Evolutionary conservation across 345 rosid genomes (phyloP).

Genomic region (Cardiospermum halicacabum): DNA sequence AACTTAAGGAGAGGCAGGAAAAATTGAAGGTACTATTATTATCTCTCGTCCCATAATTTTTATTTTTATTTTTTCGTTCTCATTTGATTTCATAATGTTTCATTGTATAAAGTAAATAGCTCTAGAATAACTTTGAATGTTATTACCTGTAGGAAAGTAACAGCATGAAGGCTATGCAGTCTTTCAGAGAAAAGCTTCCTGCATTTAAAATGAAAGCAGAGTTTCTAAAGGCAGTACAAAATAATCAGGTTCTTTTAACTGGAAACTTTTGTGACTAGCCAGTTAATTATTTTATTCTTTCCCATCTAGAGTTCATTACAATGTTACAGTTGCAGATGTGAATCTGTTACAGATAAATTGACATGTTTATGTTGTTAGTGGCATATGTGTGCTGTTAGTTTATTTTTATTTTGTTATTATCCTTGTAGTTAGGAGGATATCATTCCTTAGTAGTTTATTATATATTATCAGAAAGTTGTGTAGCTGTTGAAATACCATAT

Average conservation of each 20-base stretch:
- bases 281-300: background rate
- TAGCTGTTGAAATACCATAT: too few species aligned
- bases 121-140: conserved; percentile 3
- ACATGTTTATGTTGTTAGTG: too few species aligned
- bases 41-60: background rate
- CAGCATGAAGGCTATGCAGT: conserved; percentile 50
- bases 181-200: conserved; percentile 86
- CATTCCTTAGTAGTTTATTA: too few species aligned
- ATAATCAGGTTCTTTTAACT: conserved; percentile 60
- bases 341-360: background rate
- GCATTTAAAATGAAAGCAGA: conserved; percentile 71
- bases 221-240: conserved; percentile 69
- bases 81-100: conserved; percentile 3
- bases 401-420: too few species aligned
- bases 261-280: background rate
- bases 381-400: too few species aligned
- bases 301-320: background rate
- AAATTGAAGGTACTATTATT: conserved; percentile 43
- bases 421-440: too few species aligned
- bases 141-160: conserved; percentile 45
- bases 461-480: too few species aligned
- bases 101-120: background rate
- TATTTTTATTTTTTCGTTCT: conserved; percentile 1
- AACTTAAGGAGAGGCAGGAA: conserved; percentile 77
- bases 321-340: background rate